Percentiles rank a stretch among this genome's conserved stretches.
These are phyloP conservation scores for Penicillium paxilli DNA, from an alignment of 495 filamentous ascomycete species.

Conservation along the genomic window DNA sequence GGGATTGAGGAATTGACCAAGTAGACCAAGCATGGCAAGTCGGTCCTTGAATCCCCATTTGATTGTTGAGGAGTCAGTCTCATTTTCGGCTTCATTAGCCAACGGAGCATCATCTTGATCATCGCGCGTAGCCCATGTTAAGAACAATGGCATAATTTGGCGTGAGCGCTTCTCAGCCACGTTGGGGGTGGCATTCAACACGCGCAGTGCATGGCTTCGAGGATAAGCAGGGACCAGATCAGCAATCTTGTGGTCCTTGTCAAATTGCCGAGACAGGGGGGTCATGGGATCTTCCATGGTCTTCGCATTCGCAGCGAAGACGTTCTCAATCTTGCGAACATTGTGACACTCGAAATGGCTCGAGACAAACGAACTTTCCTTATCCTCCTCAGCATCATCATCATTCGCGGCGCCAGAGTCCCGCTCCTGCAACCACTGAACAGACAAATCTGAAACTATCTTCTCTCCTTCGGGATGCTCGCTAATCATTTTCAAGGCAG, in stretches of 20 bases:
- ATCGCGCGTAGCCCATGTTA: constrained; percentile 66
- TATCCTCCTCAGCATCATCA: constrained; percentile 25
- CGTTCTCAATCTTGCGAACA: constrained; percentile 54
- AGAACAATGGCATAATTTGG: constrained; percentile 77
- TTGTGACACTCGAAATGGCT: constrained; percentile 81
- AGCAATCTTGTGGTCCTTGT: constrained; percentile 33
- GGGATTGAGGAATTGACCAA: constrained; percentile 82
- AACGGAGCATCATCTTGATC: constrained; percentile 48
- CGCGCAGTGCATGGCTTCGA: constrained; percentile 74
- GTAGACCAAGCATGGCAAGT: constrained; percentile 76
- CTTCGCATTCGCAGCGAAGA: constrained; percentile 34
- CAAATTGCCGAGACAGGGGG: constrained; percentile 31
- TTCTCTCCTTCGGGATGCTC: constrained; percentile 70
- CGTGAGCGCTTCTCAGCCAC: constrained; percentile 85
- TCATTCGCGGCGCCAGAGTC: constrained; percentile 36
- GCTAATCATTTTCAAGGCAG: constrained; percentile 72
- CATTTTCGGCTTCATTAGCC: constrained; percentile 30
- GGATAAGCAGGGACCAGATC: constrained; percentile 46
- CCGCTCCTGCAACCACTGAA: constrained; percentile 72
- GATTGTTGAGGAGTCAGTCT: constrained; percentile 23
- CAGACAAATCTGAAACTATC: constrained; percentile 68
- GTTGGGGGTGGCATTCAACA: constrained; percentile 69
- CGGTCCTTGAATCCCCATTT: constrained; percentile 69
- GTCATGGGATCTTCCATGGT: constrained; percentile 17
- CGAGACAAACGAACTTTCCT: constrained; percentile 29